Evolutionary conservation across 176 grass and related monocot genomes (phyloP).

Genomic region (Saccharum officinarum): DNA sequence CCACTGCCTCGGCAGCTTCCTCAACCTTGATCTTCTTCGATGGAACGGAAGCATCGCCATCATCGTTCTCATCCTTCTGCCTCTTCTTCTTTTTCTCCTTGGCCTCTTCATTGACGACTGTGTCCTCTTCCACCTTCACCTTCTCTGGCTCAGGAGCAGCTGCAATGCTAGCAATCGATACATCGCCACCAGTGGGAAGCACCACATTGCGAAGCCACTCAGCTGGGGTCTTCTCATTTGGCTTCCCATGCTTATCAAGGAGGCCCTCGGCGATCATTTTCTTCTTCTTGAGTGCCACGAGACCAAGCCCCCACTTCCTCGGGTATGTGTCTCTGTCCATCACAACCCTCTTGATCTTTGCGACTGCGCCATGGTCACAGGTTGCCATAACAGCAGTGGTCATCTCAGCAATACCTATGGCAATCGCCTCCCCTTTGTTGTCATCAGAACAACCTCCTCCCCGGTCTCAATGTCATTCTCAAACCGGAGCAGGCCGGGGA

Average conservation of each 20-base stretch:
- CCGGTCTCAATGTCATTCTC: constrained; percentile 95
- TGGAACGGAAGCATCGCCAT: constrained; percentile 22
- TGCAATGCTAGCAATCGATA: constrained; percentile 67
- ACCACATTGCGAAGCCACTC: constrained; percentile 80
- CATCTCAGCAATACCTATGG: constrained; percentile 92
- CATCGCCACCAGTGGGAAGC: constrained; percentile 80
- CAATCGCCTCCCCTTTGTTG: constrained; percentile 89
- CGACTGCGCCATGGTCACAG: constrained; percentile 78
- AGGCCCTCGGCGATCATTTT: constrained; percentile 71
- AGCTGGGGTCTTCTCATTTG: constrained; percentile 78
- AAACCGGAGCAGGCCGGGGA: constrained; percentile 85
- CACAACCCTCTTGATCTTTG: constrained; percentile 89
- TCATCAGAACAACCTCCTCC: constrained; percentile 90
- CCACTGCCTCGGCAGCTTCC: constrained; percentile 35
- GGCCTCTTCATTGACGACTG: background rate
- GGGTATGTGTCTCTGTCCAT: constrained; percentile 98
- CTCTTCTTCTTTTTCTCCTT: constrained; percentile 86
- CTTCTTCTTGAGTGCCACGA: constrained; percentile 78
- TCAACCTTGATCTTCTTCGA: constrained; percentile 81
- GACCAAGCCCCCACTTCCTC: constrained; percentile 92
- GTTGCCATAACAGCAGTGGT: constrained; percentile 93
- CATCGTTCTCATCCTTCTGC: constrained; percentile 35
- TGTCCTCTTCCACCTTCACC: constrained; percentile 41
- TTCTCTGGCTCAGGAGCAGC: constrained; percentile 65
- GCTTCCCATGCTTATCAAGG: constrained; percentile 89